These are phyloP conservation scores for Nakazawaea sp. DNA, from an alignment of 805 yeast species.

Conservation along the genomic window DNA sequence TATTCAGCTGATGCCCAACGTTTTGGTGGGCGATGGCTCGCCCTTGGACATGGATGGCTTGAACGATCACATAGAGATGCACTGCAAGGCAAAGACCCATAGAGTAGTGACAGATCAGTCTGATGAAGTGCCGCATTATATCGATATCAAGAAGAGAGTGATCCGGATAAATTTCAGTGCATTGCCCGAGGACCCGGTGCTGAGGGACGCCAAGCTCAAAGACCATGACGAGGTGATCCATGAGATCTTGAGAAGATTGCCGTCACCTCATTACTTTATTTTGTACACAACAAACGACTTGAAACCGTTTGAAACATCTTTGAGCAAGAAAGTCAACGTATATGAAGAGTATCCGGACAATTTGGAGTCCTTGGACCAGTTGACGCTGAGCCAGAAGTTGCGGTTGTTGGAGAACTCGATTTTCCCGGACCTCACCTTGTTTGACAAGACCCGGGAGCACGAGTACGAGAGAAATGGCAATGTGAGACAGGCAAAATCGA, in stretches of 20 bases:
- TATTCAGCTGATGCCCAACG: slow-evolving; percentile 49
- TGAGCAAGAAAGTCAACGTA: slow-evolving; percentile 11
- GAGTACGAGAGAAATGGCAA: slow-evolving; percentile 53
- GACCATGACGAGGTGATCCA: slow-evolving; percentile 33
- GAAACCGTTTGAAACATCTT: slow-evolving; percentile 15
- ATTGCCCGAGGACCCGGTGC: slow-evolving; percentile 30
- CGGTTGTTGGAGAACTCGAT: slow-evolving; percentile 29
- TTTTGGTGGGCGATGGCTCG: slow-evolving; percentile 24
- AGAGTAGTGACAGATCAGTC: slow-evolving; percentile 29
- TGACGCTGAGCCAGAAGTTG: slow-evolving; percentile 24
- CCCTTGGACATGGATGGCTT: slow-evolving; percentile 35
- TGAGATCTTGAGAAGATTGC: slow-evolving; percentile 55
- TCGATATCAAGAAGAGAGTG: slow-evolving; percentile 58
- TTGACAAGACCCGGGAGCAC: slow-evolving; percentile 38
- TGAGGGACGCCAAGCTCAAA: slow-evolving; percentile 14
- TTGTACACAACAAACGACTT: slow-evolving; percentile 42
- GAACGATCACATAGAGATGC: slow-evolving; percentile 32
- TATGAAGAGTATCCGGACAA: slow-evolving; percentile 25
- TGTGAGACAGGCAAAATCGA: slow-evolving; percentile 20
- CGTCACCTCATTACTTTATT: slow-evolving; percentile 66
- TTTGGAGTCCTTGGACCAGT: slow-evolving; percentile 17
- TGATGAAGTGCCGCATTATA: slow-evolving; percentile 45
- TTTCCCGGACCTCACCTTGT: slow-evolving; percentile 48
- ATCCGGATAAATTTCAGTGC: slow-evolving; percentile 51
- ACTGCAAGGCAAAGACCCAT: slow-evolving; percentile 46